These are phyloP conservation scores for Claviceps citrina DNA, from an alignment of 2,329 filamentous ascomycete genomes.

Conservation along the genomic window DNA sequence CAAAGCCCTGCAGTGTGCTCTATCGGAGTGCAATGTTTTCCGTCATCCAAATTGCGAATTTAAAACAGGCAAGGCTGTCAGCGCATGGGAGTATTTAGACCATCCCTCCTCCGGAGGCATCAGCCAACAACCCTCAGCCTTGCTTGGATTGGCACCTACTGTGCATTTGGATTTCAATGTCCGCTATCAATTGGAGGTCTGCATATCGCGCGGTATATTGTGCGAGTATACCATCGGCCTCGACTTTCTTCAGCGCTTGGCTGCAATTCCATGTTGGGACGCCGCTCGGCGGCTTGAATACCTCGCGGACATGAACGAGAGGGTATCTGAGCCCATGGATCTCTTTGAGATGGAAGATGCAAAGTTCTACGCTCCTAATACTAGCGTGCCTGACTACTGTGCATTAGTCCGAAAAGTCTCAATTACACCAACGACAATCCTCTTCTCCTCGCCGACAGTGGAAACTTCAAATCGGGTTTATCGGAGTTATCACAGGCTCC, in stretches of 20 bases:
- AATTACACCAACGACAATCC: slow-evolving; percentile 72
- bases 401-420: slow-evolving; percentile 59
- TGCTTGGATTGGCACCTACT: slow-evolving; percentile 11
- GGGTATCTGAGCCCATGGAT: slow-evolving; percentile 53
- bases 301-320: slow-evolving; percentile 46
- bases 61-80: slow-evolving; percentile 13
- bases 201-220: slow-evolving; percentile 64
- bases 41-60: slow-evolving; percentile 30
- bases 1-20: slow-evolving; percentile 30
- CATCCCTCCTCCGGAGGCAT: slow-evolving; percentile 8
- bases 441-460: slow-evolving; percentile 59
- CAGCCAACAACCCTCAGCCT: slow-evolving; percentile 15
- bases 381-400: slow-evolving; percentile 55
- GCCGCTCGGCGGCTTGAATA: slow-evolving; percentile 60
- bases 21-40: slow-evolving; percentile 60
- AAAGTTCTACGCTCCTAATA: slow-evolving; percentile 28
- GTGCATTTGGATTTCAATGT: slow-evolving; percentile 49
- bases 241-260: slow-evolving; percentile 52
- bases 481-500: slow-evolving; percentile 49
- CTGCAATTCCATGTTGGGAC: slow-evolving; percentile 24
- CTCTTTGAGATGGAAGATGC: slow-evolving; percentile 47
- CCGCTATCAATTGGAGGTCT: slow-evolving; percentile 84
- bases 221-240: slow-evolving; percentile 58
- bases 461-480: slow-evolving; percentile 83
- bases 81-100: slow-evolving; percentile 20